phyloP scores from a whole-genome alignment of 768 basidiomycete species.

The Suillus sp. region DNA sequence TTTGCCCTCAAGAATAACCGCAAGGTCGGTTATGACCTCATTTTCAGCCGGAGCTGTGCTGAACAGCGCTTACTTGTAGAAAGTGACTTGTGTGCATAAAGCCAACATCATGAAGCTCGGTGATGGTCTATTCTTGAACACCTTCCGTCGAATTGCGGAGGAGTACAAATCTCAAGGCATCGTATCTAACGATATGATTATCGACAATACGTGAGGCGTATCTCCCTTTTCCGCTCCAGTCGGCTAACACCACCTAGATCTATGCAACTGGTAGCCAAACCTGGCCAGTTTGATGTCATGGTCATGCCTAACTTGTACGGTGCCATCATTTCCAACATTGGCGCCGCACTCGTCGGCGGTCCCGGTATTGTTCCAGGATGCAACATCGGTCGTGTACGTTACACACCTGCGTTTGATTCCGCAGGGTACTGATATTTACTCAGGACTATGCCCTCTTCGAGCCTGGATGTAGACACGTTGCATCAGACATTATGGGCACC shows the following conservation, averaged over 20 bases:
- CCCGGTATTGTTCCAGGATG: slow-evolving; percentile 98
- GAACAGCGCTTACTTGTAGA: slow-evolving; percentile 48
- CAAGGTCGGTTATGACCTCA: slow-evolving; percentile 58
- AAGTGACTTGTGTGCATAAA: slow-evolving; percentile 99
- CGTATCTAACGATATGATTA: slow-evolving; percentile 96
- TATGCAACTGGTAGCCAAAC: slow-evolving; percentile 98
- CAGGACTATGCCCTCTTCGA: slow-evolving; percentile 98
- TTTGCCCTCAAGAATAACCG: slow-evolving; percentile 98
- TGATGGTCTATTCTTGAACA: slow-evolving; percentile 98
- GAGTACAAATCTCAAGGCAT: slow-evolving; percentile 95
- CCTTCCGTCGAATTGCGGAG: slow-evolving; percentile 94
- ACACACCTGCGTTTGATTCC: neutral
- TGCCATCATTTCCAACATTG: slow-evolving; percentile 97
- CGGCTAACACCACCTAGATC: slow-evolving; percentile 51
- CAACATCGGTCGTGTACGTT: slow-evolving; percentile 87
- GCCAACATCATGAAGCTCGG: slow-evolving; percentile 99
- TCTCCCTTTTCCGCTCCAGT: neutral
- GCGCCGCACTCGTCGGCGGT: slow-evolving; percentile 97
- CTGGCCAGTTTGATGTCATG: slow-evolving; percentile 98
- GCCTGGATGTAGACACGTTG: slow-evolving; percentile 96
- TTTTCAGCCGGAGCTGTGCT: slow-evolving; percentile 7
- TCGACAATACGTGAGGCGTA: slow-evolving; percentile 86
- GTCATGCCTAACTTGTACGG: slow-evolving; percentile 99
- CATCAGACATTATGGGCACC: slow-evolving; percentile 94
- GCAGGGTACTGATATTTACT: slow-evolving; percentile 15